These are phyloP conservation scores for Aspergillus coremiiformis DNA, from an alignment of 495 filamentous ascomycete species.

Conservation along the genomic window DNA sequence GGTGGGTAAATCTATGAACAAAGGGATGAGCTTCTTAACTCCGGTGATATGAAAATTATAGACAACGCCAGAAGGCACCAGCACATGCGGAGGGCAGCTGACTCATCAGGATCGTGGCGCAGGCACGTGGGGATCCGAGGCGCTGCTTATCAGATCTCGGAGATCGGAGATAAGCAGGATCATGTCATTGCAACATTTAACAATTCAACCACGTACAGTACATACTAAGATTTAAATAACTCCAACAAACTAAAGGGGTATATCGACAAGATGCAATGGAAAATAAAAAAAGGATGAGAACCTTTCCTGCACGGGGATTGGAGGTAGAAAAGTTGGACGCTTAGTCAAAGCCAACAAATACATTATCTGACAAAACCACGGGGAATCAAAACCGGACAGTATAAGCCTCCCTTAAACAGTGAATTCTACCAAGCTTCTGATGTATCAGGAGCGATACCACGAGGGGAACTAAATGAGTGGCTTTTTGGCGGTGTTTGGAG, in stretches of 20 bases:
- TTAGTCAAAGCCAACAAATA: not conserved
- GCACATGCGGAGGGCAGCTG: slow-evolving; percentile 30
- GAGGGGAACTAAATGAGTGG: not conserved
- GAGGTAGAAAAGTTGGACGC: not conserved
- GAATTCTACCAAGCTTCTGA: not conserved
- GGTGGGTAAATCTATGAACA: not conserved
- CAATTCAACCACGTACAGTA: not conserved
- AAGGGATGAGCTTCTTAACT: too few relatives aligned
- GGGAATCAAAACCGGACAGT: not conserved
- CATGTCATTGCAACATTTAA: not conserved
- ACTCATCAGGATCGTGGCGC: slow-evolving; percentile 14
- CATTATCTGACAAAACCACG: not conserved
- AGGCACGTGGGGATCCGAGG: not conserved
- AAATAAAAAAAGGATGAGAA: not conserved
- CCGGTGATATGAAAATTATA: not conserved
- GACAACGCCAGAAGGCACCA: slow-evolving; percentile 24
- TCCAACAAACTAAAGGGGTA: slow-evolving; percentile 22
- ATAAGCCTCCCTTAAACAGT: not conserved
- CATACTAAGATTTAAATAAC: not conserved
- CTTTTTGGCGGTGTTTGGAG: not conserved
- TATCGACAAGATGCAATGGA: slow-evolving; percentile 14
- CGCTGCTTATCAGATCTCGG: slow-evolving; percentile 21
- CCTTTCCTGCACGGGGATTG: not conserved
- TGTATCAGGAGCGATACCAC: not conserved
- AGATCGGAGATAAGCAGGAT: slow-evolving; percentile 15